Evolutionary conservation across 768 basidiomycete genomes (phyloP), one percentile per base, ranked within the genome.

Genomic region (Boletellus ananiceps): DNA sequence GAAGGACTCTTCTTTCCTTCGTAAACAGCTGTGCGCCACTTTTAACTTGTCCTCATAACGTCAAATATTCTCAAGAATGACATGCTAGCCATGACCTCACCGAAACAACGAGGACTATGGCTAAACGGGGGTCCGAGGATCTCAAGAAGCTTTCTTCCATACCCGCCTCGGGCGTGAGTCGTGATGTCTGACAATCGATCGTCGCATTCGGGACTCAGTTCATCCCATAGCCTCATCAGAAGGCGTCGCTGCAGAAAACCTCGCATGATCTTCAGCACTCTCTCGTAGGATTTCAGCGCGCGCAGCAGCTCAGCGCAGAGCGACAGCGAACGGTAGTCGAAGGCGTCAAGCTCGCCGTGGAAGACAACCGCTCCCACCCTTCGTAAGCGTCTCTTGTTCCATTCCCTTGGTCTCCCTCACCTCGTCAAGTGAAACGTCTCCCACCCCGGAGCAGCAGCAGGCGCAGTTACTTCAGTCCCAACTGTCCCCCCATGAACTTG

Each of bases 41-140:
- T 16, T 34, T 21, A 15, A 23, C 27, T 19, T 19, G 5, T 49
- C 29, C 21, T 34, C 29, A 1, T 6, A n/a, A 29, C 21, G 29
- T 29, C 40, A 40, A 35, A 5, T 37, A 50, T 41, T 43, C 49
- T 52, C 12, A 56, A 36, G 34, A 18, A 41, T 49, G 11, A 19
- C 11, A 23, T n/a, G 16, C 5, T 53, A 97, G 95, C 40, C 89
- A 94, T 72, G 91, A 97, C 69, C 74, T 99, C 52, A 93, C 91
- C 1, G 96, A 98, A 63, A 81, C 90, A 21, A 98, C 96, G 34
- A 81, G 94, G 34, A 88, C 86, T 4, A 93, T 99, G 86, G 86
- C 92, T 18, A 97, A 96, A 72, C 84, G 90, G 40, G 88, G 90
- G 5, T 92, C 92, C 0, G 90, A 91, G 42, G 93, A 97, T 62